Base-by-base conservation (phyloP, 257 asterid species). In the Rehmannia glutinosa region DNA sequence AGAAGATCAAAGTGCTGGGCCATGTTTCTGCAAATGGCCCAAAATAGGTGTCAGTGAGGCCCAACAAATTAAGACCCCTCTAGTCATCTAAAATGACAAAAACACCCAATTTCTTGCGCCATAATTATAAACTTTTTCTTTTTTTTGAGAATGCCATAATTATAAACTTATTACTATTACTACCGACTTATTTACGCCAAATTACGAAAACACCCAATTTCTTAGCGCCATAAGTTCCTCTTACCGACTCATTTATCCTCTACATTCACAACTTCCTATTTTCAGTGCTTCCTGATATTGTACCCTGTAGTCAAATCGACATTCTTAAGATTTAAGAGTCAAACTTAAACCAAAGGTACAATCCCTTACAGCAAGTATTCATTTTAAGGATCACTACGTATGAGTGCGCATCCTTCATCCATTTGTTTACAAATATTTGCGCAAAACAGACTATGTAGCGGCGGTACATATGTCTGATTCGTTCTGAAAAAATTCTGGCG, bases 151-250 rank as follows among this genome's bases (percentile, higher is more conserved):
- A n/a, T n/a, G n/a, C n/a, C n/a, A n/a, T n/a, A n/a, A n/a, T n/a
- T n/a, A n/a, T n/a, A n/a, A n/a, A n/a, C n/a, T n/a, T n/a, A n/a
- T n/a, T n/a, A n/a, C n/a, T n/a, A n/a, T n/a, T n/a, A n/a, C n/a
- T 38, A 9, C 43, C 43, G 43, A 38, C 43, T 38, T 38, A 38
- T 6, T 38, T 38, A 13, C 43, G 43, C 28, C 33, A 57, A 57
- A n/a, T 16, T 28, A 50, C 62, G 6, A 62, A 30, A 46, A 45
- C 15, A 47, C 5, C 68, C 70, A n/a, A 33, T 71, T 58, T n/a
- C 81, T 76, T 76, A 76, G 77, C 71, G 61, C 77, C 71, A 21
- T 59, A 32, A 67, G 62, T 75, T 71, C 66, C 64, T 39, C 70
- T 0, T 17, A 0, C 33, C 61, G 33, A 27, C 64, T 38, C 6